Conservation (phyloP, 805 yeast genomes). For the Starmerella geochares region DNA sequence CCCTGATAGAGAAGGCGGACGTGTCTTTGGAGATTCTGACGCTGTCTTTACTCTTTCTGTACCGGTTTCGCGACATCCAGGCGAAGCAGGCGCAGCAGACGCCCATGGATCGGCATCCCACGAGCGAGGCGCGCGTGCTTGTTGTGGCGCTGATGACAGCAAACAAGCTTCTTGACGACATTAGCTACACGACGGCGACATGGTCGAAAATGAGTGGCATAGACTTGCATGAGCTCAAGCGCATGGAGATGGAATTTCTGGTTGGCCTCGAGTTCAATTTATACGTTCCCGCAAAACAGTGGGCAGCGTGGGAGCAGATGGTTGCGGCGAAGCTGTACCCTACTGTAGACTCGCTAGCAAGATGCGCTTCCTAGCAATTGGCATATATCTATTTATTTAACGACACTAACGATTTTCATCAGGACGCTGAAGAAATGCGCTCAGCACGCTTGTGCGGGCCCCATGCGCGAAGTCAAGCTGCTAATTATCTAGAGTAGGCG, state of each 20-base stretch:
- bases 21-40: slow-evolving; percentile 30
- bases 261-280: slow-evolving; percentile 48
- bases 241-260: slow-evolving; percentile 61
- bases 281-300: slow-evolving; percentile 31
- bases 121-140: slow-evolving; percentile 35
- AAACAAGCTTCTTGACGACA: slow-evolving; percentile 86
- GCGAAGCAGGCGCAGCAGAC: slow-evolving; percentile 6
- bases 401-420: background rate
- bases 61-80: slow-evolving; percentile 26
- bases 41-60: slow-evolving; percentile 30
- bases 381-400: slow-evolving; percentile 1
- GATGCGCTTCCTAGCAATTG: background rate
- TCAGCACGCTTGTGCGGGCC: too few species aligned
- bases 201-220: slow-evolving; percentile 88
- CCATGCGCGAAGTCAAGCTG: too few species aligned
- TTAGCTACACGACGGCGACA: slow-evolving; percentile 79
- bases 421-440: background rate
- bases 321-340: slow-evolving; percentile 5
- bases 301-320: slow-evolving; percentile 27
- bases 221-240: slow-evolving; percentile 44
- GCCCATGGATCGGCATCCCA: slow-evolving; percentile 27
- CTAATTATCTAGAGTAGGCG: too few species aligned
- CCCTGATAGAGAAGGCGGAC: slow-evolving; percentile 28
- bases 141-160: slow-evolving; percentile 66
- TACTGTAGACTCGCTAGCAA: slow-evolving; percentile 2